phyloP scores from a whole-genome alignment of 2,329 filamentous ascomycete species.

The Hymenoscyphus fructigenus region DNA sequence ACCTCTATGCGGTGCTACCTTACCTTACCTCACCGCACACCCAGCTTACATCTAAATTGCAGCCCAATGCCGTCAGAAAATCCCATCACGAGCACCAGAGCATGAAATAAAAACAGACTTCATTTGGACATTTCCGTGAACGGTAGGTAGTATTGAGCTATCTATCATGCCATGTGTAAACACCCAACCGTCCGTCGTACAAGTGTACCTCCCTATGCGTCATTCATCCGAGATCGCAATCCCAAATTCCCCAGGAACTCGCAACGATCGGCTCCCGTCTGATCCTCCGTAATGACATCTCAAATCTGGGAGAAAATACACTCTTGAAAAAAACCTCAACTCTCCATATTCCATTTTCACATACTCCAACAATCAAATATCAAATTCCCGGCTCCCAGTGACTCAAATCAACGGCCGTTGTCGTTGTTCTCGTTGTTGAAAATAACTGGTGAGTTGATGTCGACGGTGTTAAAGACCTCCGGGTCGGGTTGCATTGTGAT shows the following conservation, averaged over 20 bases:
- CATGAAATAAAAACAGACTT: background rate
- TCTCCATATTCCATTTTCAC: background rate
- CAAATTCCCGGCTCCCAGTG: too few relatives aligned
- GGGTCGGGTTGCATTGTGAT: background rate
- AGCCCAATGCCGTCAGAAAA: conserved; percentile 4
- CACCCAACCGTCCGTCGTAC: background rate
- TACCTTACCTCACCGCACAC: conserved; percentile 1
- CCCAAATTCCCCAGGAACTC: background rate
- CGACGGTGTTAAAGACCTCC: background rate
- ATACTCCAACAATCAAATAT: background rate
- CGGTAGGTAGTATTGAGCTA: background rate
- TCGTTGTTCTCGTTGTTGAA: too few relatives aligned
- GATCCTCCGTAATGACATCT: background rate
- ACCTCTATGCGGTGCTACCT: conserved; percentile 5
- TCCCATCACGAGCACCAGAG: background rate
- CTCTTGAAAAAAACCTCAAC: background rate
- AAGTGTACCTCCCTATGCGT: background rate
- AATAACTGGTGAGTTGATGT: background rate
- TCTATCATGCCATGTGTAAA: background rate
- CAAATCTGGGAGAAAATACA: background rate
- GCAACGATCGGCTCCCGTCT: background rate
- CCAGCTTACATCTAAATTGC: background rate
- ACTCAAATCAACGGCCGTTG: too few relatives aligned
- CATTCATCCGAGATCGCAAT: background rate
- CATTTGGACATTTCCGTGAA: background rate